These are phyloP conservation scores for Annulohypoxylon nitens DNA, from an alignment of 495 filamentous ascomycete species.

Conservation along the genomic window DNA sequence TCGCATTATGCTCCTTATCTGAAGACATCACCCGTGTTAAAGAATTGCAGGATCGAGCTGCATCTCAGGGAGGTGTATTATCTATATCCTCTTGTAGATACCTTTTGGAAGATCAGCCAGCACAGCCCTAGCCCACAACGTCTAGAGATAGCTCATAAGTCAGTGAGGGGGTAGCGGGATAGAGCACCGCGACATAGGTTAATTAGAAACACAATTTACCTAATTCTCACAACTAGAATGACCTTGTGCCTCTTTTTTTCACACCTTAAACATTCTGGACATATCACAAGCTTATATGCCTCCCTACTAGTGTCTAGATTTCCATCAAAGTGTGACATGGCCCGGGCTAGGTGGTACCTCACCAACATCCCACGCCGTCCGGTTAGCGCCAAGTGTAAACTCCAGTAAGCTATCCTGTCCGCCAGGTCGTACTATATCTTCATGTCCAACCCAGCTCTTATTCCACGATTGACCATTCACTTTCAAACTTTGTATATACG, in stretches of 20 bases:
- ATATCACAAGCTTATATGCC: too few species aligned
- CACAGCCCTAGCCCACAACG: slow-evolving; percentile 17
- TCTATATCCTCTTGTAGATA: too few species aligned
- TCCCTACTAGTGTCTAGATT: not conserved
- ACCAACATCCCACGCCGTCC: slow-evolving; percentile 67
- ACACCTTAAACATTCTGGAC: too few species aligned
- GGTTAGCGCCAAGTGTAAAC: slow-evolving; percentile 67
- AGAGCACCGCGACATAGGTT: too few species aligned
- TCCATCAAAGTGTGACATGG: slow-evolving; percentile 32
- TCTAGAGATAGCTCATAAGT: not conserved
- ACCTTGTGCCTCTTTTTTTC: too few species aligned
- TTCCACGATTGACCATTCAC: slow-evolving; percentile 64
- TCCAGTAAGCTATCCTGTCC: slow-evolving; percentile 63
- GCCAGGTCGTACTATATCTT: slow-evolving; percentile 71
- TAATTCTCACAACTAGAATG: too few species aligned
- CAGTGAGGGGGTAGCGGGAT: too few species aligned
- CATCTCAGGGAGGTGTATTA: slow-evolving; percentile 12
- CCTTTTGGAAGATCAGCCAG: not conserved
- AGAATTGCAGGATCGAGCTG: slow-evolving; percentile 25
- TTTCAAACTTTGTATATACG: slow-evolving; percentile 65
- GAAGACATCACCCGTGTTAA: slow-evolving; percentile 6
- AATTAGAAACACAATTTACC: too few species aligned
- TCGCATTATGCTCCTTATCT: slow-evolving; percentile 5
- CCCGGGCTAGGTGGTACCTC: slow-evolving; percentile 65
- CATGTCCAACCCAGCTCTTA: slow-evolving; percentile 70